Conservation (phyloP, 2,329 filamentous ascomycete species). For the Falciphora oryzae region DNA sequence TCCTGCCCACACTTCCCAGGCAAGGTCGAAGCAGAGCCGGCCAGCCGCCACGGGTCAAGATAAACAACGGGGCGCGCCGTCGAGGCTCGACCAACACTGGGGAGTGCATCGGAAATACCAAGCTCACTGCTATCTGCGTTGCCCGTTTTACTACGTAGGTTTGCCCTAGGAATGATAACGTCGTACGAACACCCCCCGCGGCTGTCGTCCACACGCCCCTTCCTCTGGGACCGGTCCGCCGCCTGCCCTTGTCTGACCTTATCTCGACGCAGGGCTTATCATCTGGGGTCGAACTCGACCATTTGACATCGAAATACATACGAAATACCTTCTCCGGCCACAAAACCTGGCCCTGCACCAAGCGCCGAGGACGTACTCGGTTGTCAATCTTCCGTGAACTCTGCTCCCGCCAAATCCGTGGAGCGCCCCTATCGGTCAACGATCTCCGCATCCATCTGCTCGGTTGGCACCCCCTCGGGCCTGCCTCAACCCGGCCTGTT, state of each 20-base stretch:
- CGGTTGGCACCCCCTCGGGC: too few species aligned
- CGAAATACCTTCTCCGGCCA: neutral
- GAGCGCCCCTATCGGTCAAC: too few species aligned
- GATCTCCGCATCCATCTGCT: too few species aligned
- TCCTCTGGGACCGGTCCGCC: neutral
- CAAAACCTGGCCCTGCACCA: neutral
- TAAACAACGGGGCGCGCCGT: neutral
- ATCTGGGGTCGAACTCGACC: neutral
- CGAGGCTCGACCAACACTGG: neutral
- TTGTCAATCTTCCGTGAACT: neutral
- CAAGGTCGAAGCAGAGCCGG: neutral
- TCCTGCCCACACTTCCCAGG: neutral
- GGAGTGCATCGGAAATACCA: neutral
- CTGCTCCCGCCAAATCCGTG: neutral
- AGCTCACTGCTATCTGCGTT: neutral
- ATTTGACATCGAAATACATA: neutral
- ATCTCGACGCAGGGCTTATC: slow-evolving; percentile 5
- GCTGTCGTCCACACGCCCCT: neutral
- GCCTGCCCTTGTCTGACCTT: slow-evolving; percentile 3
- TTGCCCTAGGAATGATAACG: neutral
- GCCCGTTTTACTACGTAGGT: neutral
- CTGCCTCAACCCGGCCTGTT: too few species aligned
- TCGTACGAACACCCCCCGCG: neutral
- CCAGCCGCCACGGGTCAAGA: neutral
- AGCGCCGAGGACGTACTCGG: neutral